Conservation (phyloP, 1,284 basidiomycete species). For the Moesziomyces antarcticus region DNA sequence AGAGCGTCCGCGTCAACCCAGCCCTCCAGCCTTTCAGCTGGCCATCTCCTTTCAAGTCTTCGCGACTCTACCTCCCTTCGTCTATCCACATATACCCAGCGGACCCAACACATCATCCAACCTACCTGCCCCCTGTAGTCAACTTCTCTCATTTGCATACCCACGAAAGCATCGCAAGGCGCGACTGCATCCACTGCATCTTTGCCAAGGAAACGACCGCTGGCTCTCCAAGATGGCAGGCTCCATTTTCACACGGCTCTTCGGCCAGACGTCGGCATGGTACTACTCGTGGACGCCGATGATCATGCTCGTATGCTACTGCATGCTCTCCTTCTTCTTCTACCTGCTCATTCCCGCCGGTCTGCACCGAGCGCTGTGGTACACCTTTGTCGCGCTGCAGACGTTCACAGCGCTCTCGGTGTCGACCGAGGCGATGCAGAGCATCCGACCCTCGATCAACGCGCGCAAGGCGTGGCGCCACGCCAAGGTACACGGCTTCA, state of each 20-base stretch:
- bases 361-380: conserved; percentile 55
- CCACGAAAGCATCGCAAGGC: too few species aligned
- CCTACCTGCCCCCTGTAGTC: too few species aligned
- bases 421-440: conserved; percentile 55
- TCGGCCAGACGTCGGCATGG: conserved; percentile 34
- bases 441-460: conserved; percentile 53
- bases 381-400: conserved; percentile 45
- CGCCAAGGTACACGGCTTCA: conserved; percentile 46
- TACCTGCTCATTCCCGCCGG: conserved; percentile 49
- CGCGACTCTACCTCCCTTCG: too few species aligned
- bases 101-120: too few species aligned
- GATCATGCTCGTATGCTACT: conserved; percentile 51
- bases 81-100: too few species aligned
- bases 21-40: too few species aligned
- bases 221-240: conserved; percentile 14
- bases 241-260: conserved; percentile 9
- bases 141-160: too few species aligned
- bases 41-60: too few species aligned
- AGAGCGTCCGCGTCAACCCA: too few species aligned
- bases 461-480: conserved; percentile 52
- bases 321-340: conserved; percentile 49
- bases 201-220: not conserved
- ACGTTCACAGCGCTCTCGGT: conserved; percentile 56
- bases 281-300: conserved; percentile 58
- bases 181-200: not conserved